These are phyloP conservation scores for Kazachstania viticola DNA, from an alignment of 805 yeast species.

Conservation along the genomic window DNA sequence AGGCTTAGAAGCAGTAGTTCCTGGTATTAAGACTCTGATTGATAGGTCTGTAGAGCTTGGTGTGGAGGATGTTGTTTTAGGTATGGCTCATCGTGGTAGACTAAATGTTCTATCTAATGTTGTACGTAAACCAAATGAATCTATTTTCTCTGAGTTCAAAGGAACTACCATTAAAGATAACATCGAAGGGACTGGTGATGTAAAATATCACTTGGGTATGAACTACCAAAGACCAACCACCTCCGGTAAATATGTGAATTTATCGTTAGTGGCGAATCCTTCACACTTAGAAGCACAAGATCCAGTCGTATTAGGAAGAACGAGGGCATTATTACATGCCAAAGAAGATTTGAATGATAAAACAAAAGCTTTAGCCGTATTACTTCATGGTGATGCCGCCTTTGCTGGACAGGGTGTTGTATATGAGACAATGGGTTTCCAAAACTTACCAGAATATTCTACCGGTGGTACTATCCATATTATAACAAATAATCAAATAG, in stretches of 20 bases:
- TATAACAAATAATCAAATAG: slow-evolving; percentile 95
- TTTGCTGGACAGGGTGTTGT: slow-evolving; percentile 98
- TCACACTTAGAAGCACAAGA: slow-evolving; percentile 99
- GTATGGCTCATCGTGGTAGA: slow-evolving; percentile 99
- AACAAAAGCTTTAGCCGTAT: slow-evolving; percentile 81
- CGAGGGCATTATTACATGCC: slow-evolving; percentile 89
- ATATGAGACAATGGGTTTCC: slow-evolving; percentile 95
- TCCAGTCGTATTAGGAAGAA: slow-evolving; percentile 96
- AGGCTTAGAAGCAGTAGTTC: slow-evolving; percentile 94
- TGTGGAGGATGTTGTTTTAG: slow-evolving; percentile 90
- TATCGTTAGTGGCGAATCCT: slow-evolving; percentile 96
- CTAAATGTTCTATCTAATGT: slow-evolving; percentile 95
- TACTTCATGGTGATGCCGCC: slow-evolving; percentile 98
- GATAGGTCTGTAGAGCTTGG: slow-evolving; percentile 90
- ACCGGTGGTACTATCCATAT: slow-evolving; percentile 98
- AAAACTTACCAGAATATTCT: slow-evolving; percentile 83
- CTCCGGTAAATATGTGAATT: slow-evolving; percentile 89
- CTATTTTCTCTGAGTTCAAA: slow-evolving; percentile 90
- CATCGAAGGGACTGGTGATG: slow-evolving; percentile 93
- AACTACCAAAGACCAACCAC: slow-evolving; percentile 98
- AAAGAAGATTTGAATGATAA: slow-evolving; percentile 75
- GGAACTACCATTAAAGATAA: slow-evolving; percentile 69
- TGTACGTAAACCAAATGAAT: slow-evolving; percentile 96
- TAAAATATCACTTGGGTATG: slow-evolving; percentile 98
- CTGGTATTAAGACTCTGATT: slow-evolving; percentile 92